phyloP scores from a whole-genome alignment of 2,329 filamentous ascomycete species.

The Chrysoporthe cubensis region DNA sequence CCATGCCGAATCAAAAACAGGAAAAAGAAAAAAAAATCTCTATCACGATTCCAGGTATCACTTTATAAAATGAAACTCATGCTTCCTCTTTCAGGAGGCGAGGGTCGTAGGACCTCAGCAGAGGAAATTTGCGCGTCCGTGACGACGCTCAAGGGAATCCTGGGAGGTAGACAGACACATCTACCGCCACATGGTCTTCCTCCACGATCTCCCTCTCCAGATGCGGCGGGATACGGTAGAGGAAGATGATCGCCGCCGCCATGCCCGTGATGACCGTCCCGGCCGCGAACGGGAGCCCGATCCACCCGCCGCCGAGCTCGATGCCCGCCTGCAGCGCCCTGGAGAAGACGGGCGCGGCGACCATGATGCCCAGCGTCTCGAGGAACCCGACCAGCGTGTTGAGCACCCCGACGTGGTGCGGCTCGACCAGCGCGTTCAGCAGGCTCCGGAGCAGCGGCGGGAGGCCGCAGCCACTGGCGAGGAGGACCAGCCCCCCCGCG shows the following conservation, averaged over 20 bases:
- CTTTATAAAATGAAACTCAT: no score
- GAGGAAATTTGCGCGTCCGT: no score
- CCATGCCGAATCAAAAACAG: no score
- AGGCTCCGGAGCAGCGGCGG: conserved; percentile 50
- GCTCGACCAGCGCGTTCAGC: conserved; percentile 57
- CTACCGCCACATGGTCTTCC: conserved; percentile 1
- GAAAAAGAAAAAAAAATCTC: no score
- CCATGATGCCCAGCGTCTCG: conserved; percentile 53
- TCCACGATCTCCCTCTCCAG: conserved; percentile 11
- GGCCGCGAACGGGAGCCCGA: conserved; percentile 54
- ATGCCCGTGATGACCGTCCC: conserved; percentile 40
- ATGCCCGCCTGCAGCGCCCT: conserved; percentile 51
- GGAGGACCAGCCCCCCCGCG: conserved; percentile 46
- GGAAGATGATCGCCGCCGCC: conserved; percentile 38
- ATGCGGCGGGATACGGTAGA: conserved; percentile 32
- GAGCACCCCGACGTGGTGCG: conserved; percentile 56
- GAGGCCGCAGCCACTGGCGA: conserved; percentile 51
- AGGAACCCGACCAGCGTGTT: conserved; percentile 57
- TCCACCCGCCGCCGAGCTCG: conserved; percentile 49
- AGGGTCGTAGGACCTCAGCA: no score
- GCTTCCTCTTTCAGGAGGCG: no score
- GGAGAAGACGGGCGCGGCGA: conserved; percentile 51
- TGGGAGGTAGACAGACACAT: no score
- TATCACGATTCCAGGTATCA: no score
- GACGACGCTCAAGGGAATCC: no score